These are phyloP conservation scores for Colletotrichum cordylinicola DNA, from an alignment of 2,329 filamentous ascomycete genomes.

Conservation along the genomic window DNA sequence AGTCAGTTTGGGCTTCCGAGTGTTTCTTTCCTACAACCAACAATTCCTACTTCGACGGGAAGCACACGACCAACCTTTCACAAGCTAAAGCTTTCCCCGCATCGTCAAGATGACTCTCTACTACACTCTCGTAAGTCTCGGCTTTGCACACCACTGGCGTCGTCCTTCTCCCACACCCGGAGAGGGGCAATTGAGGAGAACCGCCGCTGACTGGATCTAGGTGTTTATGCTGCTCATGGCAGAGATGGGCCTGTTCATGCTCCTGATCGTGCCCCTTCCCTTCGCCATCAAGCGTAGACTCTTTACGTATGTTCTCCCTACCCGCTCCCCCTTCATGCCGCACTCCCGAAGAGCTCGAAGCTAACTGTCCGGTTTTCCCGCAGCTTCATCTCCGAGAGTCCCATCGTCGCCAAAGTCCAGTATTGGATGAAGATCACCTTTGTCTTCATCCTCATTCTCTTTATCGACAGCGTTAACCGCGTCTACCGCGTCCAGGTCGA, in stretches of 20 bases:
- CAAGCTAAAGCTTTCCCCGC: conserved; percentile 18
- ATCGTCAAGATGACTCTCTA: conserved; percentile 60
- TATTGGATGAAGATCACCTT: conserved; percentile 99
- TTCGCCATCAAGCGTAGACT: conserved; percentile 85
- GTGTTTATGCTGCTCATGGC: conserved; percentile 83
- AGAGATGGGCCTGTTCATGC: conserved; percentile 83
- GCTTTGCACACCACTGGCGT: not conserved
- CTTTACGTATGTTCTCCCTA: conserved; percentile 65
- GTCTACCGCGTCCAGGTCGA: conserved; percentile 86
- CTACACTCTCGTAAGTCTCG: conserved; percentile 55
- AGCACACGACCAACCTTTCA: conserved; percentile 9
- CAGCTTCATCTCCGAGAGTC: conserved; percentile 93
- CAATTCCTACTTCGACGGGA: not conserved
- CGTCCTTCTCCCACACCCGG: not conserved
- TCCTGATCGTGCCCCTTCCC: conserved; percentile 85
- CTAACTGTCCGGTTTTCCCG: not conserved
- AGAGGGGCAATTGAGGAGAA: not conserved
- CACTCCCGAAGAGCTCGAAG: not conserved
- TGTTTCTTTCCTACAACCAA: not conserved
- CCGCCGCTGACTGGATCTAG: conserved; percentile 46
- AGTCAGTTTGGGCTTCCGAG: conserved; percentile 21
- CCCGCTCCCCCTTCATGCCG: not conserved
- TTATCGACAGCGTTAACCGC: conserved; percentile 93
- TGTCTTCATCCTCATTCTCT: conserved; percentile 98
- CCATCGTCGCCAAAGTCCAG: conserved; percentile 85